Evolutionary conservation across 208 protist species (phyloP).

Genomic region (Histomonas meleagridis): DNA sequence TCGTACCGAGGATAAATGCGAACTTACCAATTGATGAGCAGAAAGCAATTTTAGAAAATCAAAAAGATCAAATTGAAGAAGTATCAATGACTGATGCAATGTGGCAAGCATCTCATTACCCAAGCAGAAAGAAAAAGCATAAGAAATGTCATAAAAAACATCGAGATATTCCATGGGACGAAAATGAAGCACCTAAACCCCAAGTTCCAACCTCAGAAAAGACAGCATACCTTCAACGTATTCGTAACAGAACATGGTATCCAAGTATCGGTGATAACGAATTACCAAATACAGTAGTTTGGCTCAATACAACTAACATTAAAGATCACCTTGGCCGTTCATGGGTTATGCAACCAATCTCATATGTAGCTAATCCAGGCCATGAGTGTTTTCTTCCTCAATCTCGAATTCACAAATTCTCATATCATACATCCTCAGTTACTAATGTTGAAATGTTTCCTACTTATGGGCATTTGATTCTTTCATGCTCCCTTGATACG

Average conservation of each 20-base stretch:
- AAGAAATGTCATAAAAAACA: neutral
- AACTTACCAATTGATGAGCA: neutral
- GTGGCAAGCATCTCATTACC: neutral
- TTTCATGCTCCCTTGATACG: slow-evolving; percentile 6
- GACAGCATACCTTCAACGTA: neutral
- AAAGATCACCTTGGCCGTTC: neutral
- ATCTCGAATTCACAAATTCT: neutral
- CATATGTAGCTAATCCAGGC: neutral
- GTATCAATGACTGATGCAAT: neutral
- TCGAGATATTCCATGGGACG: neutral
- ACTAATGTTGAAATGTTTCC: slow-evolving; percentile 20
- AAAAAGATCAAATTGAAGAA: neutral
- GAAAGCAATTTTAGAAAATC: neutral
- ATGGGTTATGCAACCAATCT: neutral
- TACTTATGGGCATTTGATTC: neutral
- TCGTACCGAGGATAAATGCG: neutral
- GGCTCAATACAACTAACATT: neutral
- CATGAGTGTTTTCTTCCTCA: slow-evolving; percentile 24
- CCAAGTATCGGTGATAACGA: neutral
- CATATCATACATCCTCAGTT: neutral
- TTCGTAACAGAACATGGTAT: neutral
- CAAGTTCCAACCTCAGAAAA: neutral
- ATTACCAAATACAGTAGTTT: neutral
- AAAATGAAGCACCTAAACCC: neutral
- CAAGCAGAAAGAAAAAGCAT: neutral